Evolutionary conservation across 2,329 filamentous ascomycete species (phyloP), one percentile per base, ranked within the genome.

Genomic region (Pyrenochaeta sp.): DNA sequence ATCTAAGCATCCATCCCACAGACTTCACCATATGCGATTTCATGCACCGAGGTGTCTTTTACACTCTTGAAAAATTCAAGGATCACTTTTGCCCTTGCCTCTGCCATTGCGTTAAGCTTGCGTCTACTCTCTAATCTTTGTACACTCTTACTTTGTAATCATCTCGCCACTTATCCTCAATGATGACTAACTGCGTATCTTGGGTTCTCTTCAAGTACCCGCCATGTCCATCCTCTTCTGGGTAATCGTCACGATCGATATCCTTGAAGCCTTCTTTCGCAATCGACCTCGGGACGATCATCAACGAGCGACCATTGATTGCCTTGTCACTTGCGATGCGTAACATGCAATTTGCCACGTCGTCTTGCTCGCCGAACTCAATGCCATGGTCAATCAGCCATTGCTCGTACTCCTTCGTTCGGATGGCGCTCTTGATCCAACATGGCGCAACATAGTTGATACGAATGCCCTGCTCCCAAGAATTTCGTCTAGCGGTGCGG

Each of bases 211-310:
- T 72, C 20, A 75, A 59, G 32, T 74, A 74, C 4, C 52, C 63
- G 24, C 35, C 40, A 34, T 59, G 53, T 6, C 55, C 55, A 26
- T 73, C 72, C 19, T 74, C 67, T 29, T 60, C 51, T 3, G 51
- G 57, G 35, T 58, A 60, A 22, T 75, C 72, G 37, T 75, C 72
- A 50, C 68, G 61, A 30, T 71, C 66, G 7, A 71, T 59, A 45
- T 75, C 73, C 56, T 65, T 69, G 48, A 68, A 76, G 0, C 74
- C 73, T 49, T 73, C 67, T 27, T 72, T 71, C 3, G 67, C 65
- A n/a, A 67, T 42, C 1, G 66, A 67, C 17, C 67, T 58, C 6
- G 73, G 72, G 5, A 63, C 68, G 19, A 75, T 74, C 68, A 73
- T 73, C 18, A 76, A 53, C 11, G 72, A 74, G 10, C 65, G 70